phyloP scores from a whole-genome alignment of 1,139 yeast species.

The Suhomyces yuchorum region DNA sequence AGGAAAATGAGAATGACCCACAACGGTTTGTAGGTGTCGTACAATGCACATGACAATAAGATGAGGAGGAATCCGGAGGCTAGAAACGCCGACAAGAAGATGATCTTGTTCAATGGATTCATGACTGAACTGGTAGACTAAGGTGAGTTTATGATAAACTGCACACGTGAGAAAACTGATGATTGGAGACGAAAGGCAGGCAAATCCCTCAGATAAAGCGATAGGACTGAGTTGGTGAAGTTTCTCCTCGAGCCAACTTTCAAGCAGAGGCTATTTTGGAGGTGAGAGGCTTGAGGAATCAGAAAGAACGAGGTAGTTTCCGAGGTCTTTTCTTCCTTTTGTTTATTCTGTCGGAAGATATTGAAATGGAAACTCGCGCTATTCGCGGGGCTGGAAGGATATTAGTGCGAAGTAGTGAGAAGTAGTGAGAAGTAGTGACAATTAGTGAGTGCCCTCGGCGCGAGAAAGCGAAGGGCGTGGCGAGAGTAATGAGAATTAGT shows the following conservation, averaged over 20 bases:
- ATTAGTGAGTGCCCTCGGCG: too few relatives aligned
- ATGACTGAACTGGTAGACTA: constrained; percentile 8
- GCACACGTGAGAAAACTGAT: neutral
- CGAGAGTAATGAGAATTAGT: too few relatives aligned
- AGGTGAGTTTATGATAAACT: neutral
- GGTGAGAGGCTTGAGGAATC: neutral
- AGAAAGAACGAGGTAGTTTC: neutral
- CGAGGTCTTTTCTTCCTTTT: too few relatives aligned
- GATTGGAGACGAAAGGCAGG: neutral
- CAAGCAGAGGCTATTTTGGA: neutral
- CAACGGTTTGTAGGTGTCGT: constrained; percentile 69
- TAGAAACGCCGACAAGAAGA: constrained; percentile 66
- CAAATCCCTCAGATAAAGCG: neutral
- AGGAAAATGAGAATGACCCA: constrained; percentile 67
- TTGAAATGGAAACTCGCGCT: too few relatives aligned
- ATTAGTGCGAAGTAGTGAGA: too few relatives aligned
- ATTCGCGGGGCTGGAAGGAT: too few relatives aligned
- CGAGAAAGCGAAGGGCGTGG: too few relatives aligned
- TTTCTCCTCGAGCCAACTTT: neutral
- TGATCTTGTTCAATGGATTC: constrained; percentile 69
- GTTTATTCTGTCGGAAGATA: too few relatives aligned
- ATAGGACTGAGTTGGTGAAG: neutral
- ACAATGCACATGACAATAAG: constrained; percentile 71
- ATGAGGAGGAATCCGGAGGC: constrained; percentile 77
- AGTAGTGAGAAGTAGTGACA: too few relatives aligned